A percentile compares a stretch with the other conserved stretches of the same genome.
Conservation (phyloP, 805 yeast species). For the Lachancea sp. region DNA sequence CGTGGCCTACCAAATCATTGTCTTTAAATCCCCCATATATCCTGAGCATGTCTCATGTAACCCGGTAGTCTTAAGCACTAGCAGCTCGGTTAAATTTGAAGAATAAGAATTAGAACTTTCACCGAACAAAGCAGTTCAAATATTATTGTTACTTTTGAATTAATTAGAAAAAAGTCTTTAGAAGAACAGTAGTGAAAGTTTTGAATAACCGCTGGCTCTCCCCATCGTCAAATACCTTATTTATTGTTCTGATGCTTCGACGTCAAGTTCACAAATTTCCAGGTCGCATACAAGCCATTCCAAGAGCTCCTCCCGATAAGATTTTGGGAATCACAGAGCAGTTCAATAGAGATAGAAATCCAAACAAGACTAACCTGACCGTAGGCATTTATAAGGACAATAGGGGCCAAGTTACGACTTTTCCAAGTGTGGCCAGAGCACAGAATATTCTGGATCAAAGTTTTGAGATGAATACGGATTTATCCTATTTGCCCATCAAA, state of each 20-base stretch:
- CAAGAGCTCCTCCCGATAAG: conserved; percentile 77
- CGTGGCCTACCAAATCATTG: too few relatives aligned
- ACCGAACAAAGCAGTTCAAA: too few relatives aligned
- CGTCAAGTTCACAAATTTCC: conserved; percentile 5
- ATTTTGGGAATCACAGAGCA: conserved; percentile 75
- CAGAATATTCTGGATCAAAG: conserved; percentile 33
- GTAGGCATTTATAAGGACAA: conserved; percentile 81
- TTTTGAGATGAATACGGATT: conserved; percentile 60
- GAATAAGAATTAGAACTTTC: too few relatives aligned
- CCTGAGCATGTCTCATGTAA: too few relatives aligned
- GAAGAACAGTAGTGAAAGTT: too few relatives aligned
- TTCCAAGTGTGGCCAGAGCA: conserved; percentile 29
- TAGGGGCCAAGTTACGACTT: conserved; percentile 47
- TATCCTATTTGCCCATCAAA: conserved; percentile 51
- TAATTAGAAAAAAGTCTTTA: too few relatives aligned
- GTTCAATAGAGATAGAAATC: conserved; percentile 58
- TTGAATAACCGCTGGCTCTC: too few relatives aligned
- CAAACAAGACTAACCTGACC: conserved; percentile 46
- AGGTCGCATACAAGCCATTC: conserved; percentile 24
- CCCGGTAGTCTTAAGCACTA: too few relatives aligned
- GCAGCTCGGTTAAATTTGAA: too few relatives aligned
- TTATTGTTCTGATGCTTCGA: background rate
- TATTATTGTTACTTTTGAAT: too few relatives aligned
- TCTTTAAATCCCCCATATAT: too few relatives aligned
- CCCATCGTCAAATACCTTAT: too few relatives aligned